Conservation (phyloP, 345 rosid species). For the Eucalyptus coolabah region DNA sequence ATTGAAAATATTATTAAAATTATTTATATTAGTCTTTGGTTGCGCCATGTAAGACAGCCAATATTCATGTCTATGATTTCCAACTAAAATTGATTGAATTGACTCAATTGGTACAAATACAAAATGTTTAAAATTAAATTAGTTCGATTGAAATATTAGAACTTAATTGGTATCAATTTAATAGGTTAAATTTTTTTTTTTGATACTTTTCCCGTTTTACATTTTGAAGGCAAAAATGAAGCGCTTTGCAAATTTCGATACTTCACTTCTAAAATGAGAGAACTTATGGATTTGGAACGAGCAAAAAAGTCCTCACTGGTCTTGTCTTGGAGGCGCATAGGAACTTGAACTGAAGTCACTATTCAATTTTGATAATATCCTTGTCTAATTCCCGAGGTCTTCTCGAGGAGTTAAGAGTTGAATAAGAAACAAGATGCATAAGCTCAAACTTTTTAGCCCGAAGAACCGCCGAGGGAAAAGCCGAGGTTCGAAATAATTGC, state of each 20-base stretch:
- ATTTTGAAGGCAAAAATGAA: constrained; percentile 85
- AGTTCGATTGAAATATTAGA: rapidly evolving
- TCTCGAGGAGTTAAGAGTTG: constrained; percentile 51
- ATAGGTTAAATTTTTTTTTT: no score
- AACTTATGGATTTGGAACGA: constrained; percentile 78
- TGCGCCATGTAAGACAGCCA: rapidly evolving
- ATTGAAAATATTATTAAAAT: no score
- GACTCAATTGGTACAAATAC: no score
- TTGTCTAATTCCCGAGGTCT: neutral
- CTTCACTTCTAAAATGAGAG: constrained; percentile 78
- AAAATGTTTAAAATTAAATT: no score
- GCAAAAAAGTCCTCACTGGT: constrained; percentile 75
- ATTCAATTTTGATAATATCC: neutral
- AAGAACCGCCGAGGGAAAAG: neutral
- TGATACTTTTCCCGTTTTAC: neutral
- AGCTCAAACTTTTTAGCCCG: constrained; percentile 55
- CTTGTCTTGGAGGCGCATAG: constrained; percentile 56
- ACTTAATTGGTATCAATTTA: no score
- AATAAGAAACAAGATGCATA: constrained; percentile 97
- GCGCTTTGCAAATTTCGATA: constrained; percentile 44
- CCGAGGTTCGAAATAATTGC: neutral
- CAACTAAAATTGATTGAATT: rapidly evolving
- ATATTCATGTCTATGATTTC: no score
- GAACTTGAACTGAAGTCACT: neutral
- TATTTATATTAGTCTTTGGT: no score